Percentiles rank a stretch among this genome's conserved stretches.
Conservation (phyloP, 2,329 filamentous ascomycete genomes). For the Calonectria multiphialidica region DNA sequence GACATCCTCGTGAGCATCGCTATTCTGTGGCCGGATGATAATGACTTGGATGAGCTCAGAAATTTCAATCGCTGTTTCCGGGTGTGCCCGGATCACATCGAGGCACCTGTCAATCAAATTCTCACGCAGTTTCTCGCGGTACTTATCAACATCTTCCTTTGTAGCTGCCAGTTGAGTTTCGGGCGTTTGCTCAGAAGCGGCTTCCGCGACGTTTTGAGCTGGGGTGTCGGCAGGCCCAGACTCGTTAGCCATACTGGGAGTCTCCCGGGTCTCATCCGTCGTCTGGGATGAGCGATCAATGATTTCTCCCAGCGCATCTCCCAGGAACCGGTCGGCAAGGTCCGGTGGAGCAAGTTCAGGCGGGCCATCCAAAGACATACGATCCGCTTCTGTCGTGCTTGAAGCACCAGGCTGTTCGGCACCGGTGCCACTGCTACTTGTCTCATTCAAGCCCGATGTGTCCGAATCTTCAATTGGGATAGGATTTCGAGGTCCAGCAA, state of each 20-base stretch:
- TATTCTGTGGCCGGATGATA: conserved; percentile 68
- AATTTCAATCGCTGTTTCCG: conserved; percentile 90
- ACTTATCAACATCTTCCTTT: conserved; percentile 83
- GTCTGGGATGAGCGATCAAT: conserved; percentile 40
- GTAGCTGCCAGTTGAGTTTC: conserved; percentile 48
- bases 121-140: conserved; percentile 78
- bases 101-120: conserved; percentile 90
- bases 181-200: conserved; percentile 26
- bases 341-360: conserved; percentile 42
- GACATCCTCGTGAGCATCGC: conserved; percentile 76
- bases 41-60: conserved; percentile 86
- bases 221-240: conserved; percentile 23
- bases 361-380: conserved; percentile 52
- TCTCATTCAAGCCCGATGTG: conserved; percentile 46
- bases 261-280: conserved; percentile 35
- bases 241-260: conserved; percentile 37
- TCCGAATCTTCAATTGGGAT: conserved; percentile 72
- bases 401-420: conserved; percentile 41
- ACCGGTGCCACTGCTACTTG: conserved; percentile 30
- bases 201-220: conserved; percentile 24
- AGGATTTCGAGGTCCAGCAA: conserved; percentile 73
- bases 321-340: conserved; percentile 39
- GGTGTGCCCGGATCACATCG: conserved; percentile 89
- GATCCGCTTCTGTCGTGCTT: conserved; percentile 47
- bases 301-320: conserved; percentile 45